A percentile compares a stretch with the other conserved stretches of the same genome.
Evolutionary conservation across 2,329 filamentous ascomycete genomes (phyloP).

Genomic region (Phyllosticta citriasiana): DNA sequence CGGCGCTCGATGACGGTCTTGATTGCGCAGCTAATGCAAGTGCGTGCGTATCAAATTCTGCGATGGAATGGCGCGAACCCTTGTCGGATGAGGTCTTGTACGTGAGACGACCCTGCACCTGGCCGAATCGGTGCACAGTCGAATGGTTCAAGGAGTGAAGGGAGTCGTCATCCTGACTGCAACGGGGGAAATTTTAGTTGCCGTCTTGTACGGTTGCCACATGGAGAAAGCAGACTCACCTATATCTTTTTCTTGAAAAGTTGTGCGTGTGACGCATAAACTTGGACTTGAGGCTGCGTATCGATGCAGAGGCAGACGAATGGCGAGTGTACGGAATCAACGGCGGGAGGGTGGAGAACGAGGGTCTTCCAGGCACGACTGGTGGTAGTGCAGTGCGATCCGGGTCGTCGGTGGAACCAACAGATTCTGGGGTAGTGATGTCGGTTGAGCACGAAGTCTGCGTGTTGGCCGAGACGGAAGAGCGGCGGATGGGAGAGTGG

Average conservation of each 20-base stretch:
- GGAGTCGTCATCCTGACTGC: neutral
- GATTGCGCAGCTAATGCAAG: constrained; percentile 1
- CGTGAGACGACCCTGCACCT: constrained; percentile 2
- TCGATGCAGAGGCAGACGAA: neutral
- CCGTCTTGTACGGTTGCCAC: neutral
- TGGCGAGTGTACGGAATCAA: neutral
- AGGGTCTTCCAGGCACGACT: neutral
- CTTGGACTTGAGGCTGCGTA: neutral
- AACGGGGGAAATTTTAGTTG: neutral
- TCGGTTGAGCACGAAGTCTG: constrained; percentile 9
- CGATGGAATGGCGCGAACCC: constrained; percentile 1
- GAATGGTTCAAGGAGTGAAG: neutral
- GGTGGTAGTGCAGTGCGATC: neutral
- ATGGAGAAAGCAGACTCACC: neutral
- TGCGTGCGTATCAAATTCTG: constrained; percentile 3
- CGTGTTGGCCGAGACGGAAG: constrained; percentile 8
- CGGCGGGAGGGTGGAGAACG: neutral
- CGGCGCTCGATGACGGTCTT: constrained; percentile 3
- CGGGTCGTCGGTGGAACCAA: constrained; percentile 1
- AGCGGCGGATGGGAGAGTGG: constrained; percentile 4
- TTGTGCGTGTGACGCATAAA: constrained; percentile 2
- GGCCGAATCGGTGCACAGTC: constrained; percentile 1
- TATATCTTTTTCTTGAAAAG: neutral
- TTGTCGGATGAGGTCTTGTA: constrained; percentile 6
- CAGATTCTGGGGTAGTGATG: constrained; percentile 7